Percentiles rank a stretch among this genome's conserved stretches.
Evolutionary conservation across 2,329 filamentous ascomycete species (phyloP).

Genomic region (Monosporascus sp.): DNA sequence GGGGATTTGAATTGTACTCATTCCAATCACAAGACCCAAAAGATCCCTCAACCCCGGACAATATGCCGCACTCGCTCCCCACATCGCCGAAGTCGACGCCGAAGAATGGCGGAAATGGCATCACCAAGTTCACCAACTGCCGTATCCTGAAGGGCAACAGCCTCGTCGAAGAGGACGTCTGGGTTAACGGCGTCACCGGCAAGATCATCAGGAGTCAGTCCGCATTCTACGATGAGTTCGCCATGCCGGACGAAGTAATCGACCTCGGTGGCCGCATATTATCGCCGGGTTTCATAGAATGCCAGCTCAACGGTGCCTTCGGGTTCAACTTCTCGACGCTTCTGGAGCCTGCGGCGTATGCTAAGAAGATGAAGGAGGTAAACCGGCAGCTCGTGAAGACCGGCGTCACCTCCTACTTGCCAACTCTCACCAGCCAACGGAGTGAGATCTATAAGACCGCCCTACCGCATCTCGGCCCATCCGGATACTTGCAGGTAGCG

Average conservation of each 20-base stretch:
- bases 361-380: conserved; percentile 64
- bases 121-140: conserved; percentile 90
- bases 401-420: conserved; percentile 83
- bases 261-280: conserved; percentile 80
- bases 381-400: conserved; percentile 70
- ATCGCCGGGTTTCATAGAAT: conserved; percentile 82
- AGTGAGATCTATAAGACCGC: conserved; percentile 78
- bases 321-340: conserved; percentile 88
- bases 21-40: too few species aligned
- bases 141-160: conserved; percentile 64
- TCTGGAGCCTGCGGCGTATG: conserved; percentile 62
- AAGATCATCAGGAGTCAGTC: conserved; percentile 72
- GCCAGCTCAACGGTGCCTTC: conserved; percentile 87
- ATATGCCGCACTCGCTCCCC: conserved; percentile 27
- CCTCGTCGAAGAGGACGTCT: conserved; percentile 75
- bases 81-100: conserved; percentile 43
- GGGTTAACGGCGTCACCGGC: conserved; percentile 77
- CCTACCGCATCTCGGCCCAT: conserved; percentile 73
- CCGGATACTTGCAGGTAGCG: conserved; percentile 53
- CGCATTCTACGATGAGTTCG: conserved; percentile 62
- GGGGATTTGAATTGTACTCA: too few species aligned
- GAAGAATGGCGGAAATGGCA: conserved; percentile 41
- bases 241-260: conserved; percentile 67
- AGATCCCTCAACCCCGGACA: conserved; percentile 3
- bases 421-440: conserved; percentile 76